Evolutionary conservation across 2,329 filamentous ascomycete species (phyloP).

Genomic region (Aspergillus tubingensis): DNA sequence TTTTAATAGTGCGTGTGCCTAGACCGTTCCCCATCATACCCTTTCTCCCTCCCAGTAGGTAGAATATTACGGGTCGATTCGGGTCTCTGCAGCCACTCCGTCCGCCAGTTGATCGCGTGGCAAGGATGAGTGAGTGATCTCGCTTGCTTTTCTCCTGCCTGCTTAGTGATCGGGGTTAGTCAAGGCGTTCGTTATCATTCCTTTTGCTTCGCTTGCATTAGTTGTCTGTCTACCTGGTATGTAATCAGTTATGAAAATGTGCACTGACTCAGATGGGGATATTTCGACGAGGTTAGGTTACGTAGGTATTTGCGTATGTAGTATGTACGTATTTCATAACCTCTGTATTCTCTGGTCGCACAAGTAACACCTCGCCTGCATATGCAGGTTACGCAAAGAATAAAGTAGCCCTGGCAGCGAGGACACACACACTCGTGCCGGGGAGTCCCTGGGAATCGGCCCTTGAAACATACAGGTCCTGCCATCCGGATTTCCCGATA

Average conservation of each 20-base stretch:
- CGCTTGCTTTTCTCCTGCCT: not conserved
- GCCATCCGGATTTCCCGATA: not conserved
- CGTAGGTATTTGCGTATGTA: not conserved
- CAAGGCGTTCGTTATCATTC: not conserved
- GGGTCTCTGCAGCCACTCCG: not conserved
- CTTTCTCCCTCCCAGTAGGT: not conserved
- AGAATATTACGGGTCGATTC: not conserved
- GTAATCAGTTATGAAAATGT: not conserved
- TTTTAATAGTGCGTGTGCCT: not conserved
- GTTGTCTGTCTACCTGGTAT: not conserved
- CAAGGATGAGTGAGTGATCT: not conserved
- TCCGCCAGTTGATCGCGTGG: not conserved
- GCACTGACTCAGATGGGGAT: not conserved
- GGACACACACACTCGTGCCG: not conserved
- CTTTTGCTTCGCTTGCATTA: not conserved
- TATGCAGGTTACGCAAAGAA: conserved; percentile 5
- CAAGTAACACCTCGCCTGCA: not conserved
- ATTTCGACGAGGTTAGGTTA: not conserved
- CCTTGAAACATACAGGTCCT: not conserved
- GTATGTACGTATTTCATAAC: not conserved
- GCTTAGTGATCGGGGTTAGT: not conserved
- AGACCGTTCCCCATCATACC: not conserved
- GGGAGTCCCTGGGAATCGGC: not conserved
- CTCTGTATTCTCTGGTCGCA: not conserved
- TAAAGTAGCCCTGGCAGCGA: not conserved